A percentile compares a stretch with the other conserved stretches of the same genome.
Conservation (phyloP, 2,329 filamentous ascomycete genomes). For the Phialocephala subalpina region DNA sequence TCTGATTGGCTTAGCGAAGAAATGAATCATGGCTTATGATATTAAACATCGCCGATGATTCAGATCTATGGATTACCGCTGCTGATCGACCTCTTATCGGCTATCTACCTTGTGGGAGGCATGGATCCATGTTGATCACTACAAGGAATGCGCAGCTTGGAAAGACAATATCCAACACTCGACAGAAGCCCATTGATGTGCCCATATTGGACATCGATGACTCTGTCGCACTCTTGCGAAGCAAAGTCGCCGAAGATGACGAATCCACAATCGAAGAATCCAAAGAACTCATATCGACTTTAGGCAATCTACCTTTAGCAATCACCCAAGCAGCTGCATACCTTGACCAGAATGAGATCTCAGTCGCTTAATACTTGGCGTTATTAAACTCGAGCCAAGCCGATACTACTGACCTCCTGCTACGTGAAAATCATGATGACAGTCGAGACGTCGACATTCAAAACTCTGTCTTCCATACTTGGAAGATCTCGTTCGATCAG, state of each 20-base stretch:
- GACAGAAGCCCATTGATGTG: conserved; percentile 18
- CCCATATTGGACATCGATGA: conserved; percentile 14
- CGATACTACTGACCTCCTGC: too few relatives aligned
- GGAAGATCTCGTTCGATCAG: too few relatives aligned
- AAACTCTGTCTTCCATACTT: too few relatives aligned
- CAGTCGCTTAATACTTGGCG: too few relatives aligned
- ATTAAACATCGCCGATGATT: conserved; percentile 36
- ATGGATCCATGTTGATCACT: conserved; percentile 29
- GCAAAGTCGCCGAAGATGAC: conserved; percentile 26
- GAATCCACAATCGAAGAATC: background rate
- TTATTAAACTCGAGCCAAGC: too few relatives aligned
- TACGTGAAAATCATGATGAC: too few relatives aligned
- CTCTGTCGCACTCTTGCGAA: conserved; percentile 21
- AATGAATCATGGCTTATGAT: conserved; percentile 35
- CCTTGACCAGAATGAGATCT: too few relatives aligned
- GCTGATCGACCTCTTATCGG: background rate
- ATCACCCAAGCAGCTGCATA: conserved; percentile 42
- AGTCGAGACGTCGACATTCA: too few relatives aligned
- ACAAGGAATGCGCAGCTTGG: conserved; percentile 25
- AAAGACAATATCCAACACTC: conserved; percentile 10
- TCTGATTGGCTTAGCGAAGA: conserved; percentile 30
- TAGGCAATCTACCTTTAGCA: conserved; percentile 42
- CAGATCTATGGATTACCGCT: too few relatives aligned
- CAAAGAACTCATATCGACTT: conserved; percentile 31
- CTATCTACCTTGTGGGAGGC: conserved; percentile 11